These are phyloP conservation scores for Trypanosoma scelopori DNA, from an alignment of 208 protist species.

Conservation along the genomic window DNA sequence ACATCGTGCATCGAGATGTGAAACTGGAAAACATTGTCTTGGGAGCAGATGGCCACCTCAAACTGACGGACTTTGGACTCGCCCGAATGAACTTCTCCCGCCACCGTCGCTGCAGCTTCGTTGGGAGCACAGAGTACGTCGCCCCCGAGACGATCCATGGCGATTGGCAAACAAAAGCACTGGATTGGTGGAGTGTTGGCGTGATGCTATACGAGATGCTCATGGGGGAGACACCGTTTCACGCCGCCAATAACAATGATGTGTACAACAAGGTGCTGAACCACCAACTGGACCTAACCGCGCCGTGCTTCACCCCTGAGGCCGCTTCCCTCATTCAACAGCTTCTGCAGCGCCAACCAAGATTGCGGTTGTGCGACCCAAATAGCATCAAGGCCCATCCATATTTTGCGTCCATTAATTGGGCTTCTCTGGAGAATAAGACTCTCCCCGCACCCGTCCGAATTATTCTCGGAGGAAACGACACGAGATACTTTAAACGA, in stretches of 20 bases:
- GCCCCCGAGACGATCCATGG: slow-evolving; percentile 91
- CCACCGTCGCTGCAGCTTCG: slow-evolving; percentile 76
- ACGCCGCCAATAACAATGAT: slow-evolving; percentile 80
- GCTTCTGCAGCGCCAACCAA: slow-evolving; percentile 55
- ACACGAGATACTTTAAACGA: slow-evolving; percentile 77
- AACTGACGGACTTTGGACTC: slow-evolving; percentile 90
- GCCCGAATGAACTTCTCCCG: slow-evolving; percentile 71
- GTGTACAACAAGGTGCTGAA: slow-evolving; percentile 79
- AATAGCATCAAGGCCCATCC: slow-evolving; percentile 55
- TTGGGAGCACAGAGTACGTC: slow-evolving; percentile 89
- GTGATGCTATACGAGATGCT: slow-evolving; percentile 96
- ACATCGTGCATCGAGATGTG: slow-evolving; percentile 87
- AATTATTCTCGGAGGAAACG: slow-evolving; percentile 43
- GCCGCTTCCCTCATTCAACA: slow-evolving; percentile 57
- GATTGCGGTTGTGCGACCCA: slow-evolving; percentile 40
- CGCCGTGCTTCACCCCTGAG: slow-evolving; percentile 47
- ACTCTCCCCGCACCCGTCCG: slow-evolving; percentile 45
- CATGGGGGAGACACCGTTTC: slow-evolving; percentile 89
- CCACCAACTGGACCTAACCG: slow-evolving; percentile 43
- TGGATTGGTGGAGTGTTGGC: slow-evolving; percentile 97
- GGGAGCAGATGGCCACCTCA: slow-evolving; percentile 73
- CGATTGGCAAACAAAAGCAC: slow-evolving; percentile 88
- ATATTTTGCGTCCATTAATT: slow-evolving; percentile 73
- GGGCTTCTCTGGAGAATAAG: slow-evolving; percentile 52
- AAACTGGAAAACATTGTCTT: slow-evolving; percentile 92